Evolutionary conservation across 208 protist species (phyloP), one percentile per base, ranked within the genome.

Genomic region (Trypanosomatidae sp.): DNA sequence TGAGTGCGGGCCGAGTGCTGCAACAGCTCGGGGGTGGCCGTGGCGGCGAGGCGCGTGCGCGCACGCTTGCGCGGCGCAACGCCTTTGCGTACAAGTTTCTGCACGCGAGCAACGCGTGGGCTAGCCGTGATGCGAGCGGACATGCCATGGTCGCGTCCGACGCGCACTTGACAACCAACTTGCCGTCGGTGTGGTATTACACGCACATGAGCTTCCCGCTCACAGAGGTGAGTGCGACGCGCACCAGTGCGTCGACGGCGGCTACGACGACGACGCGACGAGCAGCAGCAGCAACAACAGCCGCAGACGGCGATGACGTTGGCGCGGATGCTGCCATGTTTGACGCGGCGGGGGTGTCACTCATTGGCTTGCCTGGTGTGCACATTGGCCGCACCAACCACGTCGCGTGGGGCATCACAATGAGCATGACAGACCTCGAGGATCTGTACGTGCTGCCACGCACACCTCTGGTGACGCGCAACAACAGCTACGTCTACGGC

Each of bases 381-480:
- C 68, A 73, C 56, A 77, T 77, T 63, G 72, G 63, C 35, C 47
- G 44, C 8, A 71, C 72, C n/a, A 65, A 56, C n/a, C 46, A 71
- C 50, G 23, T 77, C 3, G 48, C 72, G 11, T 82, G 72, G 72
- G 72, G 72, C 32, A 73, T 82, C 48, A 82, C 72, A 18, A 72
- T 77, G 67, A 71, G 60, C 42, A 63, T 66, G 59, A 82, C 67
- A 1, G 72, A 82, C 28, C 53, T 82, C 27, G 58, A 76, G 50
- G 72, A 82, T 40, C 37, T 77, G 2, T 82, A 72, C 53, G 51
- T 82, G 20, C 40, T 82, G 33, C 61, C 59, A 1, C 18, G 30
- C 19, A n/a, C 32, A 24, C 35, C 57, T 23, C 49, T 39, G 0
- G 65, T 50, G 4, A 24, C 59, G 44, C 47, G 48, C 18, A 49